These are phyloP conservation scores for Exophiala alcalophila DNA, from an alignment of 2,329 filamentous ascomycete species.

Conservation along the genomic window DNA sequence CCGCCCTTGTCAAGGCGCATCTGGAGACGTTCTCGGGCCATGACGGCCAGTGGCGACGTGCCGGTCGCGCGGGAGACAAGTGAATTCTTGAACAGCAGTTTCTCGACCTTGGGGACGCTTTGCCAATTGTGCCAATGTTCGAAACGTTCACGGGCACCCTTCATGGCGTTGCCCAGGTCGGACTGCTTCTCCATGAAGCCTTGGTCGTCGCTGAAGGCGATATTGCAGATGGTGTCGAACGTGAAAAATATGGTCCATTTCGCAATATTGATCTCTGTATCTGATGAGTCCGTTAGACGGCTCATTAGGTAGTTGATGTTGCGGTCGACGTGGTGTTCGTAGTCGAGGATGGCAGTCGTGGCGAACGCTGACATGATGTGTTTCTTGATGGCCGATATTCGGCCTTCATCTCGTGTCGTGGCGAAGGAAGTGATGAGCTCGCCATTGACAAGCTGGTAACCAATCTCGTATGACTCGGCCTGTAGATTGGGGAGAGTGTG, in stretches of 20 bases:
- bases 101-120: constrained; percentile 8
- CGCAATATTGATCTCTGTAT: constrained; percentile 7
- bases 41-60: constrained; percentile 6
- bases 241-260: constrained; percentile 6
- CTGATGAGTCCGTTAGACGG: constrained; percentile 1
- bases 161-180: constrained; percentile 9
- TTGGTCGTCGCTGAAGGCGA: constrained; percentile 15
- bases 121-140: constrained; percentile 11
- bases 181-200: constrained; percentile 5
- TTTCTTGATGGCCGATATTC: constrained; percentile 66
- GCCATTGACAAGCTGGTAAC: constrained; percentile 8
- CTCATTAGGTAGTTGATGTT: constrained; percentile 11
- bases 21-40: constrained; percentile 9
- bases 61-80: constrained; percentile 1
- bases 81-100: constrained; percentile 19
- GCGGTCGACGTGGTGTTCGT: constrained; percentile 74
- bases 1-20: constrained; percentile 6
- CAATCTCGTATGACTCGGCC: constrained; percentile 14
- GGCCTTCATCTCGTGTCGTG: constrained; percentile 12
- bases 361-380: constrained; percentile 63
- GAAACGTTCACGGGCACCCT: constrained; percentile 5
- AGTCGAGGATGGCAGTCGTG: constrained; percentile 70
- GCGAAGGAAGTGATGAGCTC: constrained; percentile 6
- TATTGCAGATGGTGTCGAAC: constrained; percentile 17
- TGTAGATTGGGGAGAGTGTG: background rate